Evolutionary conservation across 2,329 filamentous ascomycete genomes (phyloP).

Genomic region (Aspergillus terreus): DNA sequence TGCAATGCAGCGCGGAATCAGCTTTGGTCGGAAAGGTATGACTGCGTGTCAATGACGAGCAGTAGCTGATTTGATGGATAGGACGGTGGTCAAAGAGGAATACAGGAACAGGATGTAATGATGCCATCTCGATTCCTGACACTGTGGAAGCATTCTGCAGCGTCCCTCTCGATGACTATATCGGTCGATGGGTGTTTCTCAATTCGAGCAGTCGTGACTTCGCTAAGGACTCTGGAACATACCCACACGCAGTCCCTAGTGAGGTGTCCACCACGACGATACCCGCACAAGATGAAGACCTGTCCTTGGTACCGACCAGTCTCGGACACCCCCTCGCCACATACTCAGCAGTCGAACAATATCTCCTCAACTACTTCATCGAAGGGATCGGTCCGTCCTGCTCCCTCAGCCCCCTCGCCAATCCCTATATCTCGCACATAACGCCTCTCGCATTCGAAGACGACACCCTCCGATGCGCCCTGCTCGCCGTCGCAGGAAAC

Average conservation of each 20-base stretch:
- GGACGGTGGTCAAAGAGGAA: conserved; percentile 7
- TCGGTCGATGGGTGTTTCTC: conserved; percentile 21
- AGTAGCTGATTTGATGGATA: conserved; percentile 3
- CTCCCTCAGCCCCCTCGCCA: conserved; percentile 24
- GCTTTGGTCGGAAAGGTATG: conserved; percentile 23
- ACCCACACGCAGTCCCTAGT: no score
- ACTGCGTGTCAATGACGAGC: neutral
- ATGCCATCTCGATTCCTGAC: conserved; percentile 8
- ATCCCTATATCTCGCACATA: conserved; percentile 27
- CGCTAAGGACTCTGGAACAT: neutral
- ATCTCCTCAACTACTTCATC: conserved; percentile 28
- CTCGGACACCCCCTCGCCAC: conserved; percentile 11
- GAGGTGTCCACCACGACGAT: neutral
- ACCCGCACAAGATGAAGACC: neutral
- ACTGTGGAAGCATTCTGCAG: neutral
- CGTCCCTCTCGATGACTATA: conserved; percentile 2
- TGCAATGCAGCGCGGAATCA: conserved; percentile 26
- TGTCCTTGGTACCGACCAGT: neutral
- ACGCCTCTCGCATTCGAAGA: conserved; percentile 20
- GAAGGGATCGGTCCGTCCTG: conserved; percentile 27
- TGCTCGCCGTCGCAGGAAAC: conserved; percentile 28
- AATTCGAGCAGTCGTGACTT: conserved; percentile 22
- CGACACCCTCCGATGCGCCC: conserved; percentile 20
- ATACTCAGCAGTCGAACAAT: conserved; percentile 11
- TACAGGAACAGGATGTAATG: neutral